Evolutionary conservation across 148 eudicot species (phyloP).

Genomic region (Camellia granthamiana): DNA sequence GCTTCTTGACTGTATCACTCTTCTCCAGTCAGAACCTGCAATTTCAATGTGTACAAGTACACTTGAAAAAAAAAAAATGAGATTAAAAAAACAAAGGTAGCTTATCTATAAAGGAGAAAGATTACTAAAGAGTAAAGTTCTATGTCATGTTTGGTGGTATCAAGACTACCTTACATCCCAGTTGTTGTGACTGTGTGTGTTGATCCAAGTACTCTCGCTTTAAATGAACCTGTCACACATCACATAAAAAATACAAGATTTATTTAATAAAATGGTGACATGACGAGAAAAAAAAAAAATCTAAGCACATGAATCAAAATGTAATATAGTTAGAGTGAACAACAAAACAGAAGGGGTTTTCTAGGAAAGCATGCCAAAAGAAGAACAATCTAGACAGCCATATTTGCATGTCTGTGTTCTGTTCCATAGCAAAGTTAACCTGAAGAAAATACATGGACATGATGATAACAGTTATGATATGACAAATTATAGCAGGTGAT

Average conservation of each 20-base stretch:
- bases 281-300: not conserved
- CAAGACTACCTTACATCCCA: slow-evolving; percentile 35
- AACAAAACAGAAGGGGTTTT: not conserved
- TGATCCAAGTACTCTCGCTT: slow-evolving; percentile 92
- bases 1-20: slow-evolving; percentile 97
- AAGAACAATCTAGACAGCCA: not conserved
- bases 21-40: slow-evolving; percentile 83
- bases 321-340: not conserved
- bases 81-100: not conserved
- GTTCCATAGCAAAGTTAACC: not conserved
- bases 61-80: not conserved
- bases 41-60: slow-evolving; percentile 5
- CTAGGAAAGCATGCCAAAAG: not conserved
- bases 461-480: not conserved
- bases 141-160: slow-evolving; percentile 2
- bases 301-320: not conserved
- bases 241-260: not conserved
- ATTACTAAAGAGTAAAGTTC: not conserved
- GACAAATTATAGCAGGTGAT: not conserved
- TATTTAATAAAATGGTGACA: not conserved
- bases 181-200: slow-evolving; percentile 34
- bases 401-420: slow-evolving; percentile 1
- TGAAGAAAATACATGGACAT: not conserved
- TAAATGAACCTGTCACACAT: slow-evolving; percentile 64
- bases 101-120: not conserved